These are phyloP conservation scores for Cryphonectria japonica DNA, from an alignment of 2,329 filamentous ascomycete genomes.

Conservation along the genomic window DNA sequence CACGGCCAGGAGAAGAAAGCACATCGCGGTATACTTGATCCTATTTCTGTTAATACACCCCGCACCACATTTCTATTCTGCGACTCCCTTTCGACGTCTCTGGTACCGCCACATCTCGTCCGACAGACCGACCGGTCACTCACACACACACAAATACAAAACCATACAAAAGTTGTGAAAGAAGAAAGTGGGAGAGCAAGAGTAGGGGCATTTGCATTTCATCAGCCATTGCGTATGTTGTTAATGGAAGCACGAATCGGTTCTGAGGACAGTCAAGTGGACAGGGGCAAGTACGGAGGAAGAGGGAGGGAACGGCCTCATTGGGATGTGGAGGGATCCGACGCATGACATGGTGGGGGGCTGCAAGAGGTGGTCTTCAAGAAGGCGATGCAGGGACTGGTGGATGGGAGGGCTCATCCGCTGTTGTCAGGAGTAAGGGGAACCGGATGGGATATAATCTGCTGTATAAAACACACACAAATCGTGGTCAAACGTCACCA, in stretches of 20 bases:
- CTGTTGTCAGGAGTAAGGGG: constrained; percentile 14
- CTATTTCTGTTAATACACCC: constrained; percentile 31
- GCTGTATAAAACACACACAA: constrained; percentile 30
- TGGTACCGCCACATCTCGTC: constrained; percentile 8
- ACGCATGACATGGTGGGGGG: background rate
- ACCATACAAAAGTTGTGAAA: background rate
- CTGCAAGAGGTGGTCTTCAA: background rate
- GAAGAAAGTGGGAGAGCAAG: background rate
- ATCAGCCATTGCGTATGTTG: constrained; percentile 9
- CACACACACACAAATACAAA: background rate
- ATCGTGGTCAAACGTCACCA: constrained; percentile 25
- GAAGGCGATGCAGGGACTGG: background rate
- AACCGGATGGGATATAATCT: constrained; percentile 23
- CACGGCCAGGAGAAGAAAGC: constrained; percentile 23
- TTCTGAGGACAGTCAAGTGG: background rate
- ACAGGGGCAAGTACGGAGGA: background rate
- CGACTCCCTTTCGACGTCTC: constrained; percentile 12
- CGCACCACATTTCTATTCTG: constrained; percentile 23
- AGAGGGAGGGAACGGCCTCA: background rate
- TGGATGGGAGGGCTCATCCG: background rate
- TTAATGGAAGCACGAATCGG: background rate
- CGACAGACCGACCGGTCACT: background rate
- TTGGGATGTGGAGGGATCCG: background rate
- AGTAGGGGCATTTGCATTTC: constrained; percentile 8
- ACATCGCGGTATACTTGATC: constrained; percentile 29